phyloP scores from a whole-genome alignment of 352 stramenopile species.

The Globisporangium sylvaticum region DNA sequence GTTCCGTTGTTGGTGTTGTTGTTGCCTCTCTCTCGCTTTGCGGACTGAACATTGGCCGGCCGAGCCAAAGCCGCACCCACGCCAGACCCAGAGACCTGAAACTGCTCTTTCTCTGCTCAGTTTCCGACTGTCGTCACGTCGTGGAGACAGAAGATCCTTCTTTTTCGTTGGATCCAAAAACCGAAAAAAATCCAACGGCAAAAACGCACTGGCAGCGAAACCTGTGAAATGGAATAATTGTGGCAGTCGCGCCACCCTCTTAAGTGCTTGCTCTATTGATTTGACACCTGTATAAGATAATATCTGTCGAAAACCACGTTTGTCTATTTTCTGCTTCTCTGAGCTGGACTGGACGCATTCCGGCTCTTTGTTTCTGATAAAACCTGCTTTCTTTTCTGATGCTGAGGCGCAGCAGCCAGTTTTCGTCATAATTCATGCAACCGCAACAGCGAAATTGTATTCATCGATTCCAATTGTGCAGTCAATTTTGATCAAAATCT shows the following conservation, averaged over 20 bases:
- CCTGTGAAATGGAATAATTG: background rate
- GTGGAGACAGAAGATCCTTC: constrained; percentile 2
- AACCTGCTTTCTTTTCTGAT: background rate
- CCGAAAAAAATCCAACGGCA: background rate
- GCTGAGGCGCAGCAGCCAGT: background rate
- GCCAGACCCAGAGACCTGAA: background rate
- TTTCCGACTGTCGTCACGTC: background rate
- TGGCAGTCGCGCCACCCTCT: background rate
- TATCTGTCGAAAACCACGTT: background rate
- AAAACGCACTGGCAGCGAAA: background rate
- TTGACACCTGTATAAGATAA: background rate
- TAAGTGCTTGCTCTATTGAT: background rate
- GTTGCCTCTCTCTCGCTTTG: background rate
- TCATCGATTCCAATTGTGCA: background rate
- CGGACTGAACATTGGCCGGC: background rate
- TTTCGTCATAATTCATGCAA: background rate
- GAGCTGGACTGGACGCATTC: background rate
- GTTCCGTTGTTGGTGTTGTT: background rate
- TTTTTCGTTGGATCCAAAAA: background rate
- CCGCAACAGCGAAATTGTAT: background rate
- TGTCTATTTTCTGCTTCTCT: background rate
- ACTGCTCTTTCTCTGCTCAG: background rate
- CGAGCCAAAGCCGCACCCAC: background rate
- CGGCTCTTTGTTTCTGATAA: background rate
- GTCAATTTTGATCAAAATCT: background rate